Base-by-base conservation (phyloP, 1,139 yeast species). In the Taphrina wiesneri region DNA sequence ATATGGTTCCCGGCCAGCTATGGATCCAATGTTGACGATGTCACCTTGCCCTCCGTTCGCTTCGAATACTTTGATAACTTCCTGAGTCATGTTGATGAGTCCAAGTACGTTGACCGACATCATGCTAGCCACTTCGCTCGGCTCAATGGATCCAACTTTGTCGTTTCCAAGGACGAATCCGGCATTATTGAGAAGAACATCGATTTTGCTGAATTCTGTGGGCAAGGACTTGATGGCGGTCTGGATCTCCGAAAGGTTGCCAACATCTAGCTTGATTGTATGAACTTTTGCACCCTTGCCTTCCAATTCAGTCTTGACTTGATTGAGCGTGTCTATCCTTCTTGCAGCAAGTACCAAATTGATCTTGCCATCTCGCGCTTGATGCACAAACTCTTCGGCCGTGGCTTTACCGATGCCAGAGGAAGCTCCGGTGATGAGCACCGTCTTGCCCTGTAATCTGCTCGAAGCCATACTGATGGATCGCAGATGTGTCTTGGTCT, bases 1-100 rank as follows among this genome's bases (percentile, higher is more conserved):
- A 77, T 90, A 90, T 0, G 93, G 85, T 67, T 89, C 96, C 73
- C 89, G 82, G 39, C 96, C 96, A 17, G 96, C 96, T 75, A 90
- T 87, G 1, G 96, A 88, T 13, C 96, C 96, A 69, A 90, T 74
- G 74, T 88, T 88, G 71, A 90, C 88, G 68, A 90, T 85, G 73
- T 89, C 96, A 67, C 97, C 96, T 7, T 78, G 72, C 2, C 65
- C 68, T 72, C 84, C 80, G 69, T 83, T 82, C 46, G 80, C 74
- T 75, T 85, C 84, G 79, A 89, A 84, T 45, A 80, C 79, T 25
- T 89, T 88, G 49, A 74, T 60, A 60, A 78, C 52, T 1, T 84
- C 84, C 74, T 88, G 92, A 1, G 95, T 88, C 71, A 88, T 76
- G 28, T 84, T 82, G 70, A 88, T 85, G 72, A 88, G 78, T 0